Evolutionary conservation across 768 basidiomycete species (phyloP).

Genomic region (Tricholoma saponaceum): DNA sequence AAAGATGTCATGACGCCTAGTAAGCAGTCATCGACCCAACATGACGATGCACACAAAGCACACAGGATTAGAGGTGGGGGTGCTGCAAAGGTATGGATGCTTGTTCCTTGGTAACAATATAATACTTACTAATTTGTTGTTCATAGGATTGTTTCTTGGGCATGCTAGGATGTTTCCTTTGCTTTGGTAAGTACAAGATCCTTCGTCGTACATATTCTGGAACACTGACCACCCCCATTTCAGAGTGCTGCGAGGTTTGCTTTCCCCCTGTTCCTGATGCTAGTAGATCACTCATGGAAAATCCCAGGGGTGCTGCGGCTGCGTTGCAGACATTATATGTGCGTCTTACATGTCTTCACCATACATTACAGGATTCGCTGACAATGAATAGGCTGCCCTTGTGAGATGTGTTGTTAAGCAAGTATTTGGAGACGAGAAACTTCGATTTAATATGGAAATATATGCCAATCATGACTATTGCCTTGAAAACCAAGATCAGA

Average conservation of each 20-base stretch:
- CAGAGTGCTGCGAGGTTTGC: constrained; percentile 70
- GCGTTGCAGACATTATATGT: constrained; percentile 69
- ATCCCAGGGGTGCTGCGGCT: constrained; percentile 64
- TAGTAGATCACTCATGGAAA: background rate
- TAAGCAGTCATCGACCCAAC: background rate
- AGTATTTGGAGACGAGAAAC: background rate
- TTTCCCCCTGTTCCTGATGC: background rate
- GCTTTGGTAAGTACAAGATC: constrained; percentile 50
- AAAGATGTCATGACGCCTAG: background rate
- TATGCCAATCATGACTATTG: background rate
- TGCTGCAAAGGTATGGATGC: constrained; percentile 49
- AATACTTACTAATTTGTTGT: constrained; percentile 2
- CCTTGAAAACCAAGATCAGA: no score
- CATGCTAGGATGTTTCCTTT: constrained; percentile 61
- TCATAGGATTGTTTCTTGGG: constrained; percentile 65
- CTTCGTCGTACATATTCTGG: background rate
- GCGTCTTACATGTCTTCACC: constrained; percentile 21
- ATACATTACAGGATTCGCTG: background rate
- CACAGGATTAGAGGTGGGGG: constrained; percentile 69
- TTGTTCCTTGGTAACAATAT: background rate
- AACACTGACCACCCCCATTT: background rate
- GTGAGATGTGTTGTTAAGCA: constrained; percentile 69
- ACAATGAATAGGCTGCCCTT: constrained; percentile 58
- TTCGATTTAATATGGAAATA: background rate
- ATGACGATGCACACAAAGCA: constrained; percentile 30